Conservation (phyloP, 352 stramenopile species). For the Pythium brassicae region DNA sequence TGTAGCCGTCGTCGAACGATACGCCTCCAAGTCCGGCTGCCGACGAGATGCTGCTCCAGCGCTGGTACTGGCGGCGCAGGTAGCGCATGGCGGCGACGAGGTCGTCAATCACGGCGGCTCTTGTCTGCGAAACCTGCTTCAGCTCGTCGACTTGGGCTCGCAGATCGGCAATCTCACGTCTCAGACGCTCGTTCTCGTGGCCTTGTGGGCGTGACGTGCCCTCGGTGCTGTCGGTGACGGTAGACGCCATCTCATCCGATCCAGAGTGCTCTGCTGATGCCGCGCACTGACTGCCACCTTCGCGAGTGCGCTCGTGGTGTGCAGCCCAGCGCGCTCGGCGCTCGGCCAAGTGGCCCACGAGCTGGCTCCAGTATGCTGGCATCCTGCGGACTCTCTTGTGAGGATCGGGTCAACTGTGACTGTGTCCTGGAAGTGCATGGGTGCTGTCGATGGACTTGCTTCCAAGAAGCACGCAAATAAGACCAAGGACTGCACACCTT, state of each 20-base stretch:
- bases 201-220: background rate
- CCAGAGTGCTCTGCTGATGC: background rate
- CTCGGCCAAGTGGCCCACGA: conserved; percentile 4
- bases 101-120: conserved; percentile 7
- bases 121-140: background rate
- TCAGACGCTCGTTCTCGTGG: conserved; percentile 7
- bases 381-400: too few relatives aligned
- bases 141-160: background rate
- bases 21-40: background rate
- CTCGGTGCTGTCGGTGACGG: background rate
- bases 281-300: background rate
- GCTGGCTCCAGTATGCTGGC: conserved; percentile 9
- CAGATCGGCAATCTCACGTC: conserved; percentile 3
- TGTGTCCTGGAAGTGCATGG: too few relatives aligned
- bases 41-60: conserved; percentile 9
- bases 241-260: too few relatives aligned
- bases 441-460: too few relatives aligned
- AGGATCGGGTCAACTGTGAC: background rate
- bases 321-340: conserved; percentile 7
- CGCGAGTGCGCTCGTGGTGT: background rate
- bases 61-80: conserved; percentile 1
- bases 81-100: conserved; percentile 4
- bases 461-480: background rate
- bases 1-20: background rate
- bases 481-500: background rate